These are phyloP conservation scores for Chlamydomonas sp. DNA, from an alignment of 139 green algal species.

Conservation along the genomic window DNA sequence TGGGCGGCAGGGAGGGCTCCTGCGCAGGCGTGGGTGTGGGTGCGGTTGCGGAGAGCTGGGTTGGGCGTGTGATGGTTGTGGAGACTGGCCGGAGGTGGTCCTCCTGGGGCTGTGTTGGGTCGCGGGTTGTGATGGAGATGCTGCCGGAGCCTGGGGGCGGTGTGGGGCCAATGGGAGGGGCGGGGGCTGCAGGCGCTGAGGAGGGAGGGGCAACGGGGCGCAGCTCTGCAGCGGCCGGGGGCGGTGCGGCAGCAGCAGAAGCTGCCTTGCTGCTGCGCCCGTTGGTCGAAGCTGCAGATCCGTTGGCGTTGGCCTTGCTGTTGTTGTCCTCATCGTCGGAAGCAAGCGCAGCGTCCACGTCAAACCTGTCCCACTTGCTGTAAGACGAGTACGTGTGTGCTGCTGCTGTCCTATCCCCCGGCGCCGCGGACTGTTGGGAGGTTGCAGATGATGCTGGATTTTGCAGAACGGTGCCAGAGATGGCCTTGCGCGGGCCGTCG, in stretches of 20 bases:
- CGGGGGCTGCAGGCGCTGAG: background rate
- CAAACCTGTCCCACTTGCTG: conserved; percentile 80
- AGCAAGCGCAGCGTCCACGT: conserved; percentile 67
- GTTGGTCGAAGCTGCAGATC: background rate
- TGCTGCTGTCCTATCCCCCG: conserved; percentile 40
- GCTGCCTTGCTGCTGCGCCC: background rate
- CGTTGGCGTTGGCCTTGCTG: background rate
- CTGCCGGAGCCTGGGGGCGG: background rate
- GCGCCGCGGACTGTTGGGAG: no score
- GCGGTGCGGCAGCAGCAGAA: background rate
- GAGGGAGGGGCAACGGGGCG: background rate
- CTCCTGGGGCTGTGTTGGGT: conserved; percentile 10
- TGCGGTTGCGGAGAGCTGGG: background rate
- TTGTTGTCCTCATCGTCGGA: conserved; percentile 45
- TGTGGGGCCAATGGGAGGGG: background rate
- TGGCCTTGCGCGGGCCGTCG: background rate
- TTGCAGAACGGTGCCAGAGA: background rate
- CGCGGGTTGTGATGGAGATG: conserved; percentile 4
- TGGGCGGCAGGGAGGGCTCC: conserved; percentile 21
- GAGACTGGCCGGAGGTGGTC: conserved; percentile 19
- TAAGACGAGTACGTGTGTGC: conserved; percentile 75
- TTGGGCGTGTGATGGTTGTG: background rate
- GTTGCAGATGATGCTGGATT: no score
- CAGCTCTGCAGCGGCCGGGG: background rate
- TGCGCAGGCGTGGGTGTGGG: background rate